These are phyloP conservation scores for Amphibolis antarctica DNA, from an alignment of 106 monocot species.

Conservation along the genomic window DNA sequence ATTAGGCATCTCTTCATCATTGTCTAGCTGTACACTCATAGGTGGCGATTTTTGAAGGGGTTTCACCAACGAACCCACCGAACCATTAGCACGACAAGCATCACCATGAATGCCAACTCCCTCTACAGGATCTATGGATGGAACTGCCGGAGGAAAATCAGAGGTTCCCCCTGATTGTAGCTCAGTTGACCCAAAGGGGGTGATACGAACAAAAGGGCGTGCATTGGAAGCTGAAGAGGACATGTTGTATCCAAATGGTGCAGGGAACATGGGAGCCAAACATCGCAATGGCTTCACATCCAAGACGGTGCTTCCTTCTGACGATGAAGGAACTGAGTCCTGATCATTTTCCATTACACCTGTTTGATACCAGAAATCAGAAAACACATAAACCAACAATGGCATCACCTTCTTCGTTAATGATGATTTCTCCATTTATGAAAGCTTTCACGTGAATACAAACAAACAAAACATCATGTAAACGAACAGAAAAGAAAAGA, in stretches of 20 bases:
- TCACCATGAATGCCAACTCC: background rate
- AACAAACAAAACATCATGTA: no score
- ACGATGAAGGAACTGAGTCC: background rate
- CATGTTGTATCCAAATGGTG: conserved; percentile 22
- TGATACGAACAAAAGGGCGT: conserved; percentile 36
- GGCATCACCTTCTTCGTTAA: no score
- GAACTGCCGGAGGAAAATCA: conserved; percentile 13
- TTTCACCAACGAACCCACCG: background rate
- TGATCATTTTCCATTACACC: background rate
- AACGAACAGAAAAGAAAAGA: no score
- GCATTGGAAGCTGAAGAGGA: conserved; percentile 3
- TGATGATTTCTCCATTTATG: no score
- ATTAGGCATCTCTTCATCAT: conserved; percentile 1
- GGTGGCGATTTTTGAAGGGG: conserved; percentile 9
- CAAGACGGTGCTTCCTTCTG: conserved; percentile 9
- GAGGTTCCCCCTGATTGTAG: conserved; percentile 7
- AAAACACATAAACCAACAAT: no score
- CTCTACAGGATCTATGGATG: background rate
- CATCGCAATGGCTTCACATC: conserved; percentile 50
- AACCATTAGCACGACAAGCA: conserved; percentile 18
- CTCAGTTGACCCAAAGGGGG: conserved; percentile 25
- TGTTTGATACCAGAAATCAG: no score
- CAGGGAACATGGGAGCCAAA: conserved; percentile 59
- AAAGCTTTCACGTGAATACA: no score
- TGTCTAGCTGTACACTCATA: conserved; percentile 10